Evolutionary conservation across 2,329 filamentous ascomycete species (phyloP).

Genomic region (Aurifilum marmelostoma): DNA sequence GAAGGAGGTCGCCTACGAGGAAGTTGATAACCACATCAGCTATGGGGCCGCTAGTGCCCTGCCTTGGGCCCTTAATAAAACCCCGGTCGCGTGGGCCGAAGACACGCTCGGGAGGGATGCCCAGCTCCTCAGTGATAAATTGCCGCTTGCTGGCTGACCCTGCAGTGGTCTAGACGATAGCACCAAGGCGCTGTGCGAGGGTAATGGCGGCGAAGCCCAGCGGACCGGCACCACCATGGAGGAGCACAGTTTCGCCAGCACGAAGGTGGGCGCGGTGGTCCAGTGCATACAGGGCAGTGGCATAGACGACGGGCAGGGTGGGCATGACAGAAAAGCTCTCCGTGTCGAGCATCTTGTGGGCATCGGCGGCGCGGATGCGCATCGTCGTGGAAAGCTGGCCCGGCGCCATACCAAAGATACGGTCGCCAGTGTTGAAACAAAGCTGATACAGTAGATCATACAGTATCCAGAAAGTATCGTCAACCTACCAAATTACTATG

Average conservation of each 20-base stretch:
- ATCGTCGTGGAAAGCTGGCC: background rate
- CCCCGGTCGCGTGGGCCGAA: background rate
- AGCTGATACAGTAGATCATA: no score
- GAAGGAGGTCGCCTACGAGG: conserved; percentile 31
- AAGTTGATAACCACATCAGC: conserved; percentile 34
- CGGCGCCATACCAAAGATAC: background rate
- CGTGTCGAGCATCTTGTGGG: background rate
- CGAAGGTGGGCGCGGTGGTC: conserved; percentile 30
- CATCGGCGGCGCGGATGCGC: background rate
- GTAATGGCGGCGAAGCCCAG: conserved; percentile 16
- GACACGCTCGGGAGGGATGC: background rate
- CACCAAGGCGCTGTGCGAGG: background rate
- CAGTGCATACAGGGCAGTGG: conserved; percentile 35
- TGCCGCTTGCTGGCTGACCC: background rate
- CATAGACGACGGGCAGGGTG: conserved; percentile 29
- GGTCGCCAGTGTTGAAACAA: no score
- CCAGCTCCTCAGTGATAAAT: background rate
- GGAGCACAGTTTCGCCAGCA: conserved; percentile 33
- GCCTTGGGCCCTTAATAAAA: background rate
- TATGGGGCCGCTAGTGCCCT: conserved; percentile 20
- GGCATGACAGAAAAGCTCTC: background rate
- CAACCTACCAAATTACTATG: no score
- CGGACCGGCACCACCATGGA: conserved; percentile 32
- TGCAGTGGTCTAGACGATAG: background rate
- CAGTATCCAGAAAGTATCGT: no score